Base-by-base conservation (phyloP, 768 basidiomycete species). In the Galerina sulciceps region DNA sequence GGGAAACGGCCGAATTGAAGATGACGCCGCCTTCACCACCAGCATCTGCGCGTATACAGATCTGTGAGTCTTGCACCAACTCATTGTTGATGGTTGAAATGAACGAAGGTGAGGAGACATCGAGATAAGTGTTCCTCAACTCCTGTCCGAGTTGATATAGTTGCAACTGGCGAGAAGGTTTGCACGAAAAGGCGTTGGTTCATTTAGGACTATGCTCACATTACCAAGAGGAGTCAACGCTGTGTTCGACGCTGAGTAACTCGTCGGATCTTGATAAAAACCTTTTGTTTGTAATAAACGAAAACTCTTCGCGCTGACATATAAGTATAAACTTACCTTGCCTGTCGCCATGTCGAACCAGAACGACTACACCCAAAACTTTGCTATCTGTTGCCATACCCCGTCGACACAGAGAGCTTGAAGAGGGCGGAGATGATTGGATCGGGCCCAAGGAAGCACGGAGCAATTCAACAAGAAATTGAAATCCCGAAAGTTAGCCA, bases 21-120 rank as follows among this genome's bases (percentile, higher is more conserved):
- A 91, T 87, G 9, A 90, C 89, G 35, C 81, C 83, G 15, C 81
- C 83, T 72, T 92, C 90, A 15, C 84, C 88, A 6, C 87, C 87
- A 23, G 81, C 83, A 69, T 91, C 89, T 1, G 90, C 89, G 15
- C 80, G 82, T 50, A 86, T 79, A 10, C 67, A 63, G 14, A 81
- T 61, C 59, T 81, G 78, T 13, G 63, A 61, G 54, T 71, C 69
- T 50, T 82, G 64, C 6, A 74, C 77, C 34, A 80, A 49, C 3
- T 72, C 64, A 23, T 40, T 60, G 60, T 73, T 76, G 64, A 81
- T 72, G 0, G 79, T 81, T 10, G 75, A 62, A 52, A 90, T 85
- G 61, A 78, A 80, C 9, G 77, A 81, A 0, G 85, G 61, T 4
- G 87, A 88, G 3, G 81, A 79, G 0, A 73, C 43, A 57, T 85